Evolutionary conservation across 768 basidiomycete species (phyloP).

Genomic region (Hemileccinum rubropunctum): DNA sequence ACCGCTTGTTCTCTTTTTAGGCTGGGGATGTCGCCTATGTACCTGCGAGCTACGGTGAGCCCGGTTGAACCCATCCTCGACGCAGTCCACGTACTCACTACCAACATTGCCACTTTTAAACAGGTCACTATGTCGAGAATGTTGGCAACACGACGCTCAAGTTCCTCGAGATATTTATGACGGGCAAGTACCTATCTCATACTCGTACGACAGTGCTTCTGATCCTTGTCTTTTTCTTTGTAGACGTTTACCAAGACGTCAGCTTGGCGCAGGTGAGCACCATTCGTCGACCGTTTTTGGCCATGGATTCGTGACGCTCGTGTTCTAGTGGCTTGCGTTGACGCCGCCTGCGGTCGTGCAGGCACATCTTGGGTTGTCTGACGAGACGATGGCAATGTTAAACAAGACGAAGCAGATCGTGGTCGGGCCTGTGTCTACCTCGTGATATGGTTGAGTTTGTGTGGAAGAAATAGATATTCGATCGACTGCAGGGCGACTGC

Average conservation of each 20-base stretch:
- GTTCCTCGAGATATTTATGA: conserved; percentile 49
- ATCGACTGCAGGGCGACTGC: no score
- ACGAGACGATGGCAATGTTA: conserved; percentile 34
- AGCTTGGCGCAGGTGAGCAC: conserved; percentile 45
- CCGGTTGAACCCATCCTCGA: conserved; percentile 2
- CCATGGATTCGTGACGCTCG: no score
- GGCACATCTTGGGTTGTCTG: conserved; percentile 41
- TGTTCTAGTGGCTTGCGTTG: conserved; percentile 42
- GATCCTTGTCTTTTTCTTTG: not conserved
- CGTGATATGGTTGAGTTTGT: not conserved
- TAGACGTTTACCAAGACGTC: conserved; percentile 31
- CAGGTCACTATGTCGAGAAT: conserved; percentile 56
- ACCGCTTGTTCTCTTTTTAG: not conserved
- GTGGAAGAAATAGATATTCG: not conserved
- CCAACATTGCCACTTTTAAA: not conserved
- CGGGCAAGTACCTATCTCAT: conserved; percentile 25
- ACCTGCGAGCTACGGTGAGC: conserved; percentile 12
- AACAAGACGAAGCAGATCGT: conserved; percentile 40
- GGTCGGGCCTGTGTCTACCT: conserved; percentile 25
- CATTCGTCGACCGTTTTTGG: no score
- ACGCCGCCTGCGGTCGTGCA: conserved; percentile 46
- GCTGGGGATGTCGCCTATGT: conserved; percentile 24
- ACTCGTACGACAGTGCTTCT: not conserved
- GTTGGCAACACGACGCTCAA: conserved; percentile 47
- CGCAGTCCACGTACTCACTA: not conserved